Conservation (phyloP, 495 filamentous ascomycete genomes). For the Ascobolus immersus region DNA sequence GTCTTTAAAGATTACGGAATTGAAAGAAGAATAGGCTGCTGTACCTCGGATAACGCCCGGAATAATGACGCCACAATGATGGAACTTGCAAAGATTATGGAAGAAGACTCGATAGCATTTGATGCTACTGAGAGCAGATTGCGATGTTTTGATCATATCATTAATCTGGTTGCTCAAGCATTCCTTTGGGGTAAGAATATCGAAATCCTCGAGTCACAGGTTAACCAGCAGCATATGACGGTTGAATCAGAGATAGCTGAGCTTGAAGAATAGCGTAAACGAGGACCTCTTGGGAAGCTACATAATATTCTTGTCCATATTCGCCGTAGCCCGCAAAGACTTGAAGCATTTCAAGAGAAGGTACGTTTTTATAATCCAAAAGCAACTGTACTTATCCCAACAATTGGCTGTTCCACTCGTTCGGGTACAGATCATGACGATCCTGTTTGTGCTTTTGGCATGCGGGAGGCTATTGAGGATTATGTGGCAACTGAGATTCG, state of each 20-base stretch:
- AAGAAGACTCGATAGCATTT: no score
- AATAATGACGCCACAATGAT: no score
- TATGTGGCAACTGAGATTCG: neutral
- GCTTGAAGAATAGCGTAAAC: neutral
- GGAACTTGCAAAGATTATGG: no score
- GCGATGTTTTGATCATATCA: slow-evolving; percentile 3
- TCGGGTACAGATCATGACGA: neutral
- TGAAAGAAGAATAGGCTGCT: no score
- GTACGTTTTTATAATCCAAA: neutral
- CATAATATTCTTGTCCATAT: slow-evolving; percentile 4
- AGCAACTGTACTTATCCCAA: neutral
- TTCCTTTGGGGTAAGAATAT: slow-evolving; percentile 2
- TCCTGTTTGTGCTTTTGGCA: neutral
- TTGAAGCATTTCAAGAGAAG: neutral
- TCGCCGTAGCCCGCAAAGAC: neutral
- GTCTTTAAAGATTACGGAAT: no score
- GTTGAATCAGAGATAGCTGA: no score
- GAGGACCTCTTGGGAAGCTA: slow-evolving; percentile 1
- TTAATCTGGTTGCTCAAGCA: slow-evolving; percentile 5
- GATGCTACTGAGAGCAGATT: neutral
- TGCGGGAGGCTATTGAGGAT: neutral
- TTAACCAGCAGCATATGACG: neutral
- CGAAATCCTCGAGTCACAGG: neutral
- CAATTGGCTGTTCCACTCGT: neutral
- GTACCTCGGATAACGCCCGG: no score